Percentiles rank a stretch among this genome's conserved stretches.
Evolutionary conservation across 371 early-diverging fungal genomes (phyloP).

Genomic region (Rhizopus microsporus): DNA sequence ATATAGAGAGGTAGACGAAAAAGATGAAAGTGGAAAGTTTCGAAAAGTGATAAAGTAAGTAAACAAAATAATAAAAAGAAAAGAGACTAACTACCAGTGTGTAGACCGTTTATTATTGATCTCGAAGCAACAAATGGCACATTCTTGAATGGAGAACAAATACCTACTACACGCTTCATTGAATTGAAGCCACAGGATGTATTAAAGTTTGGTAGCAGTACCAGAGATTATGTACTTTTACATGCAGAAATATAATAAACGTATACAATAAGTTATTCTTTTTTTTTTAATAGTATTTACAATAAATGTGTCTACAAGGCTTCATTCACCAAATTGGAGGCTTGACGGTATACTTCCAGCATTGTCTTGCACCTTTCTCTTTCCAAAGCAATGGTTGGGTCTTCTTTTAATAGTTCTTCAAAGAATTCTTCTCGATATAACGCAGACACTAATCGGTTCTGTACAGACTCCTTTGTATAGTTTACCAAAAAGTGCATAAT

Average conservation of each 20-base stretch:
- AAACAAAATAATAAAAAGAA: not conserved
- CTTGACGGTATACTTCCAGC: slow-evolving; percentile 79
- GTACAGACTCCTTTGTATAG: slow-evolving; percentile 74
- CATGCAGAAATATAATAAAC: slow-evolving; percentile 55
- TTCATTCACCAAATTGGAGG: slow-evolving; percentile 76
- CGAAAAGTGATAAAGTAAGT: slow-evolving; percentile 58
- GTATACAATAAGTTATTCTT: slow-evolving; percentile 3
- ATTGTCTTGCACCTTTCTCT: slow-evolving; percentile 76
- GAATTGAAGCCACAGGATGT: slow-evolving; percentile 84
- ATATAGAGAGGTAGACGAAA: slow-evolving; percentile 21
- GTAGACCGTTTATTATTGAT: slow-evolving; percentile 92
- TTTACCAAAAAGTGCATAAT: slow-evolving; percentile 88
- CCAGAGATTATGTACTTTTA: slow-evolving; percentile 90
- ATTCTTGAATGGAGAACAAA: slow-evolving; percentile 75
- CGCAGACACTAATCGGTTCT: slow-evolving; percentile 79
- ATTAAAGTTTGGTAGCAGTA: slow-evolving; percentile 86
- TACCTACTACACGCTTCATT: slow-evolving; percentile 78
- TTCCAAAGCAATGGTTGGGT: slow-evolving; percentile 71
- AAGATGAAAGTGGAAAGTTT: slow-evolving; percentile 16
- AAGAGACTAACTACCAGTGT: not conserved
- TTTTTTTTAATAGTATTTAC: not conserved
- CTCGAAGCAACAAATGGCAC: slow-evolving; percentile 92
- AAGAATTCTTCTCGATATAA: slow-evolving; percentile 82
- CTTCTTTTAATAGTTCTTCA: slow-evolving; percentile 77
- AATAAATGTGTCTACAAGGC: slow-evolving; percentile 48